Evolutionary conservation across 345 rosid species (phyloP).

Genomic region (Rhodamnia rubescens): DNA sequence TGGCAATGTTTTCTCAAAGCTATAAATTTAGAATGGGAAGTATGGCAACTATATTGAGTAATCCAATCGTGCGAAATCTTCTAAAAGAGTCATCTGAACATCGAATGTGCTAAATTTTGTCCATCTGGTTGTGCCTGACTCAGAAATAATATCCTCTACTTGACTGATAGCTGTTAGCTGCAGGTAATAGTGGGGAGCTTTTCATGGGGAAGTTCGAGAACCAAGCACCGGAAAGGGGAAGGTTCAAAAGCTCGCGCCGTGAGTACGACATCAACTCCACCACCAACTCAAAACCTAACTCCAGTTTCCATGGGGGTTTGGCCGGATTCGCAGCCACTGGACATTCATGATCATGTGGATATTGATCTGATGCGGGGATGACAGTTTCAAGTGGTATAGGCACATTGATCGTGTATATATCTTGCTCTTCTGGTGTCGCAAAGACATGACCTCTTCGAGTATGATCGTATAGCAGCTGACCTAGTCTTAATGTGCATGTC

Average conservation of each 20-base stretch:
- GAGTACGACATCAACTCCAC: constrained; percentile 4
- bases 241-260: constrained; percentile 19
- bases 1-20: neutral
- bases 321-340: constrained; percentile 64
- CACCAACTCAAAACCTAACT: constrained; percentile 52
- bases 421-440: constrained; percentile 6
- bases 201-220: constrained; percentile 66
- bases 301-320: constrained; percentile 53
- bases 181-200: constrained; percentile 97
- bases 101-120: neutral
- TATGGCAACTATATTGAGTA: neutral
- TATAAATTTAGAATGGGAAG: neutral
- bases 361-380: constrained; percentile 92
- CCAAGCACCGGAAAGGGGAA: constrained; percentile 57
- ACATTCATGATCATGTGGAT: constrained; percentile 64
- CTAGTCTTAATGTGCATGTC: neutral
- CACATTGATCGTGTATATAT: constrained; percentile 19
- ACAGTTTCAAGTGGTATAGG: constrained; percentile 1
- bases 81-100: neutral
- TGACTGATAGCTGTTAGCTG: neutral
- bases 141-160: neutral
- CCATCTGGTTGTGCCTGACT: neutral
- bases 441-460: neutral
- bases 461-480: constrained; percentile 2
- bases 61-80: neutral